These are phyloP conservation scores for Phalaenopsis hybrid DNA, from an alignment of 116 monocot species.

Conservation along the genomic window DNA sequence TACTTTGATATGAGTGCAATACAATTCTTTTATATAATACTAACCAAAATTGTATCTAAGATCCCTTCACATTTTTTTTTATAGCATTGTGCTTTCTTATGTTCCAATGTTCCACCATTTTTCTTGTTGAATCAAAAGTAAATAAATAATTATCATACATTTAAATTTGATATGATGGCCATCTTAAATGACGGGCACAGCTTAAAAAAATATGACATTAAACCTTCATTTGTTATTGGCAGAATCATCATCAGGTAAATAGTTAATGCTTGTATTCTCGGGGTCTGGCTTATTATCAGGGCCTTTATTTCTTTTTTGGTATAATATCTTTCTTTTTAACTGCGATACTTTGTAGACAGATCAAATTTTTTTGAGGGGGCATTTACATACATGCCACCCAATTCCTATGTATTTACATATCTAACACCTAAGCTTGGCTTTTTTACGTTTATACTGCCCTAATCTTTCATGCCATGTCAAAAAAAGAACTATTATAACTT, in stretches of 20 bases:
- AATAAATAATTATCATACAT: neutral
- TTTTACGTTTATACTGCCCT: too few species aligned
- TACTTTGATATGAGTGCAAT: neutral
- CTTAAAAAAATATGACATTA: neutral
- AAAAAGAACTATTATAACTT: too few species aligned
- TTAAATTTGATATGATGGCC: neutral
- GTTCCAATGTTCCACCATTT: neutral
- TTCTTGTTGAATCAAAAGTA: neutral
- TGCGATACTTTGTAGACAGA: neutral
- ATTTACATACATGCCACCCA: too few species aligned
- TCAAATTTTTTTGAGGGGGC: neutral
- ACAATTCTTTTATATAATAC: too few species aligned
- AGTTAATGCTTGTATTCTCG: neutral
- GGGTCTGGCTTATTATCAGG: neutral
- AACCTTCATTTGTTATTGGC: neutral
- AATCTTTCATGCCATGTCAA: too few species aligned
- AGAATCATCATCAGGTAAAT: neutral
- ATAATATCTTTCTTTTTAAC: neutral
- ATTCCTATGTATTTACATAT: too few species aligned
- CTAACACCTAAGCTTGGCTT: too few species aligned
- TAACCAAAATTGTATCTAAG: too few species aligned
- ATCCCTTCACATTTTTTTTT: neutral
- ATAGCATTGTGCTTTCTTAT: neutral
- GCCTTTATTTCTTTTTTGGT: neutral
- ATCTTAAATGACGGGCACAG: neutral